Evolutionary conservation across 1,284 basidiomycete genomes (phyloP).

Genomic region (Microbotryomycetes sp.): DNA sequence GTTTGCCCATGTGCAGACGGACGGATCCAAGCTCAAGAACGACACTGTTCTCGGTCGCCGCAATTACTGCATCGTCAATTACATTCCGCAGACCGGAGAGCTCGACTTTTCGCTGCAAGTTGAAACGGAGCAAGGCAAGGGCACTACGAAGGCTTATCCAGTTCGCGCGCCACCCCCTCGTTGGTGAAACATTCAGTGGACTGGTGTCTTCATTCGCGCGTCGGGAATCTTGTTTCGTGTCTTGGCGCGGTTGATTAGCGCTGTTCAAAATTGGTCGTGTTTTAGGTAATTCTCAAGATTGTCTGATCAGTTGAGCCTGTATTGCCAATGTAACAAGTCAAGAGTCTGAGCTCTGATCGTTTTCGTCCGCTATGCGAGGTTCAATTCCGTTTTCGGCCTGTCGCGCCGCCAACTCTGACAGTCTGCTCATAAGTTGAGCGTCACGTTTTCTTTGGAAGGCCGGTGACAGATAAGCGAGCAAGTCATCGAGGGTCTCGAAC

Average conservation of each 20-base stretch:
- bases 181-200: neutral
- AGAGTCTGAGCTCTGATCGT: no score
- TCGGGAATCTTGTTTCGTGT: no score
- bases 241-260: no score
- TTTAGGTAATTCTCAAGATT: no score
- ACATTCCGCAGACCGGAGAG: conserved; percentile 55
- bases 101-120: conserved; percentile 81
- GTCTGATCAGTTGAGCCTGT: no score
- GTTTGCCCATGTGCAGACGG: conserved; percentile 48
- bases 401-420: no score
- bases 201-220: no score
- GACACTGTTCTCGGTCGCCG: conserved; percentile 48
- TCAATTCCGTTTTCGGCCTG: no score
- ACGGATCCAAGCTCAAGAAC: conserved; percentile 61
- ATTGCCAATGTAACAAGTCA: no score
- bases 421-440: no score
- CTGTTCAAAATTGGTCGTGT: no score
- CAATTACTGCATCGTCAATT: conserved; percentile 79
- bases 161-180: conserved; percentile 14
- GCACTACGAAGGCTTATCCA: conserved; percentile 61
- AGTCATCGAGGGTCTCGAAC: conserved; percentile 29
- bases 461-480: conserved; percentile 19
- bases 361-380: no score
- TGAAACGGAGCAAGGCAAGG: conserved; percentile 67
- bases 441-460: conserved; percentile 13